A percentile compares a stretch with the other conserved stretches of the same genome.
phyloP scores from a whole-genome alignment of 2,329 filamentous ascomycete species.

The Clarireedia sp. region DNA sequence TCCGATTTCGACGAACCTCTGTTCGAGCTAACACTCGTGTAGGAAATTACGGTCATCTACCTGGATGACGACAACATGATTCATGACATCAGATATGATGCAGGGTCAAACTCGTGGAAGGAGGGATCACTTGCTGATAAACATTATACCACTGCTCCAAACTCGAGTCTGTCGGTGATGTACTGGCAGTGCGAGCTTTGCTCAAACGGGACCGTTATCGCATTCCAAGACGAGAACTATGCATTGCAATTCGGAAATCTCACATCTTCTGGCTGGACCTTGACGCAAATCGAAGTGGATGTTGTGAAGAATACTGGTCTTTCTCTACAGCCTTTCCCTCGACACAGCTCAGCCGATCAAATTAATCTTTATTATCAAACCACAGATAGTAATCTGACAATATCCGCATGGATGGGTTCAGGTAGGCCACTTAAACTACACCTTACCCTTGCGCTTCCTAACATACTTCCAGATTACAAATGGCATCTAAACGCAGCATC shows the following conservation, averaged over 20 bases:
- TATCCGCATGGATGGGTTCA: conserved; percentile 3
- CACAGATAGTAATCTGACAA: conserved; percentile 2
- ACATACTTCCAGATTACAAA: not conserved
- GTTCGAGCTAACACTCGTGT: not conserved
- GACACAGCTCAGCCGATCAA: conserved; percentile 6
- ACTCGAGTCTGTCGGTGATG: conserved; percentile 11
- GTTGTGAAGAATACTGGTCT: conserved; percentile 10
- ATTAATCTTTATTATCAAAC: conserved; percentile 14
- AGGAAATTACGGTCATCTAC: conserved; percentile 16
- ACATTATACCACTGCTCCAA: conserved; percentile 3
- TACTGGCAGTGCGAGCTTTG: conserved; percentile 14
- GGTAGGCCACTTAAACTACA: not conserved
- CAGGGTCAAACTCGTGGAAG: conserved; percentile 6
- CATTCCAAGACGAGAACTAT: conserved; percentile 13
- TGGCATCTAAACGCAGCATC: not conserved
- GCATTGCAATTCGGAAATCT: conserved; percentile 12
- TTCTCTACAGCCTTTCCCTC: conserved; percentile 12
- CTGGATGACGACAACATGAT: conserved; percentile 10
- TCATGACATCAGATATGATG: conserved; percentile 14
- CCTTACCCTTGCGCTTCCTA: not conserved
- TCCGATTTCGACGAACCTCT: not conserved
- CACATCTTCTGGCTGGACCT: conserved; percentile 11
- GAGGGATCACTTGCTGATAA: conserved; percentile 9
- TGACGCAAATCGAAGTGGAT: conserved; percentile 11
- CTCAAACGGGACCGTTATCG: conserved; percentile 11